phyloP scores from a whole-genome alignment of 257 asterid genomes.

The Salvia hispanica region DNA sequence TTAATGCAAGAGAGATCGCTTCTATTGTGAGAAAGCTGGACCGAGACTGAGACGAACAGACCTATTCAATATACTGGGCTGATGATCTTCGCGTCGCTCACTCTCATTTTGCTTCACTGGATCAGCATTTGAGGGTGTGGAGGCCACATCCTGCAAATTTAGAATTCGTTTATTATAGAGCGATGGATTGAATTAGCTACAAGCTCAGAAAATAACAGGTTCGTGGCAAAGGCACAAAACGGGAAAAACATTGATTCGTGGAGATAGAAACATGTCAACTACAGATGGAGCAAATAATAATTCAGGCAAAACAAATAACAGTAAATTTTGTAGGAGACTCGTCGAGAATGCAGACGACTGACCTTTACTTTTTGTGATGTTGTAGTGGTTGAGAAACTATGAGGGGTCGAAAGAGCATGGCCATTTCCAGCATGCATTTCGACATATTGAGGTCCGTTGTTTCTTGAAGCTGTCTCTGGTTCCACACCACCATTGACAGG shows the following conservation, averaged over 20 bases:
- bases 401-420: constrained; percentile 40
- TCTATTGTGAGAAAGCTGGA: neutral
- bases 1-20: neutral
- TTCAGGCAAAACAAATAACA: neutral
- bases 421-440: constrained; percentile 46
- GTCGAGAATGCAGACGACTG: constrained; percentile 8
- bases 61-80: constrained; percentile 64
- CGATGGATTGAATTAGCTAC: constrained; percentile 16
- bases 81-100: constrained; percentile 68
- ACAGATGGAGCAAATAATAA: neutral
- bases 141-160: constrained; percentile 57
- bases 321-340: neutral
- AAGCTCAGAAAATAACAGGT: constrained; percentile 14
- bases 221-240: constrained; percentile 6
- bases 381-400: constrained; percentile 38
- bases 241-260: neutral
- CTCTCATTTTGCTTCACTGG: constrained; percentile 54
- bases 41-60: constrained; percentile 32
- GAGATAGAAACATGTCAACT: neutral
- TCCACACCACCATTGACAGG: constrained; percentile 32
- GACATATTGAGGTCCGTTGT: constrained; percentile 29
- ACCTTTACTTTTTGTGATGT: constrained; percentile 44
- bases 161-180: constrained; percentile 15
- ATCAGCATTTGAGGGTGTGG: constrained; percentile 45
- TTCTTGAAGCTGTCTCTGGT: constrained; percentile 42